Percentiles rank a stretch among this genome's conserved stretches.
These are phyloP conservation scores for Dactylellina drechsleri DNA, from an alignment of 2,329 filamentous ascomycete genomes.

Conservation along the genomic window DNA sequence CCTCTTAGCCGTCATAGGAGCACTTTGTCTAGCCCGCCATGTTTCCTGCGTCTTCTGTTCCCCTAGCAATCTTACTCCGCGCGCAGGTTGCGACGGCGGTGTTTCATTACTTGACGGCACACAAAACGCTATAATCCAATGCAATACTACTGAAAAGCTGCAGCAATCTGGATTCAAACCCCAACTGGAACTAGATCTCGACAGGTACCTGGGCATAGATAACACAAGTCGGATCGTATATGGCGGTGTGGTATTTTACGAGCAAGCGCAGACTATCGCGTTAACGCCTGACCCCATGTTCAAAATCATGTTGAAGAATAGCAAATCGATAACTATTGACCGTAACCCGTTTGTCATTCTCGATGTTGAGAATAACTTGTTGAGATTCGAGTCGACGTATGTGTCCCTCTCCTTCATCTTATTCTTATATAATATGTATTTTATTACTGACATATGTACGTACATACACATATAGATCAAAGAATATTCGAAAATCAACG, in stretches of 20 bases:
- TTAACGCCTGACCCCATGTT: not conserved
- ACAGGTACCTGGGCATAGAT: not conserved
- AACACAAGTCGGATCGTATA: not conserved
- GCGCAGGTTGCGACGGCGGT: not conserved
- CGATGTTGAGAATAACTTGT: not conserved
- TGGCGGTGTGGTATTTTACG: not conserved
- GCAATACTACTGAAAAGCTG: constrained; percentile 1
- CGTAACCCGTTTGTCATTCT: not conserved
- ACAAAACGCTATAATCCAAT: constrained; percentile 1
- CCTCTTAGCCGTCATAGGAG: not conserved
- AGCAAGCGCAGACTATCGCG: not conserved
- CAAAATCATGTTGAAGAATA: not conserved
- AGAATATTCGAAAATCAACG: not conserved
- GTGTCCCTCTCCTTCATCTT: too few relatives aligned
- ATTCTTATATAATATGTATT: too few relatives aligned
- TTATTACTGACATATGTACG: too few relatives aligned
- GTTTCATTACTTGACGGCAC: not conserved
- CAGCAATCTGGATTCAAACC: not conserved
- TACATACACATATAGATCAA: not conserved
- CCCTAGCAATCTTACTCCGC: not conserved
- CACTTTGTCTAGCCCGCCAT: not conserved
- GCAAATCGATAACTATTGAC: not conserved
- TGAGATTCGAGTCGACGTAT: not conserved
- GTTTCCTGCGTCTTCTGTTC: not conserved
- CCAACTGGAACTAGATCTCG: not conserved